Evolutionary conservation across 2,329 filamentous ascomycete genomes (phyloP), one percentile per base, ranked within the genome.

Genomic region (Fusarium sp.): DNA sequence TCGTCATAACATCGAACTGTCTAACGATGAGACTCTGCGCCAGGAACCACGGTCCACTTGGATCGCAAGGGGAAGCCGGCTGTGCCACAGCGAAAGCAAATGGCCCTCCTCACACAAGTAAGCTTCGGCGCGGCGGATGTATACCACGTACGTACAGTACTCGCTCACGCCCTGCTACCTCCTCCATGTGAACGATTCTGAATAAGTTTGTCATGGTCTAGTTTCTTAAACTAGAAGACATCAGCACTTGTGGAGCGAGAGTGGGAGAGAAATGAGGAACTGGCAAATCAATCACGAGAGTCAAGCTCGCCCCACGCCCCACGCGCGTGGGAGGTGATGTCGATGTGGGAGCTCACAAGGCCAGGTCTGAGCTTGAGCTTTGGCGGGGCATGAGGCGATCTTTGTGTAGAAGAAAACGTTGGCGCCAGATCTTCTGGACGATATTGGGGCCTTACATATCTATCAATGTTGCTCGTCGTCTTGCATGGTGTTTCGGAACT

Each of bases 131-230:
- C 69, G 64, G 57, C 37, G 50, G 55, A 70, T 60, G 60, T 67
- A 56, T 45, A 32, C 44, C 62, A 63, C 59, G 38, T 61, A 33
- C 23, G 38, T 40, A 30, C 30, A 30, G 7, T 30, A 63, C 61
- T 71, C 23, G 23, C 5, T 23, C 54, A 67, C 35, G 42, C 33
- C 49, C 46, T 70, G 42, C 49, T 62, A 56, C 53, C 70, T 67
- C 76, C 71, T 75, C 60, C 67, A 46, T 65, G 63, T 65, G 68
- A 75, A 69, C 63, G 46, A 63, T 73, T 76, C 69, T 65, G 64
- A 74, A 73, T 74, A 67, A 67, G 75, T 76, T 76, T 76, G 75
- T 76, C 75, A 76, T 77, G 75, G 37, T 32, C 64, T 76, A 70
- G 66, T 73, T 60, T 68, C 56, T 58, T 45, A 66, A 66, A 64